phyloP scores from a whole-genome alignment of 352 stramenopile species.

The Globisporangium middletonii region DNA sequence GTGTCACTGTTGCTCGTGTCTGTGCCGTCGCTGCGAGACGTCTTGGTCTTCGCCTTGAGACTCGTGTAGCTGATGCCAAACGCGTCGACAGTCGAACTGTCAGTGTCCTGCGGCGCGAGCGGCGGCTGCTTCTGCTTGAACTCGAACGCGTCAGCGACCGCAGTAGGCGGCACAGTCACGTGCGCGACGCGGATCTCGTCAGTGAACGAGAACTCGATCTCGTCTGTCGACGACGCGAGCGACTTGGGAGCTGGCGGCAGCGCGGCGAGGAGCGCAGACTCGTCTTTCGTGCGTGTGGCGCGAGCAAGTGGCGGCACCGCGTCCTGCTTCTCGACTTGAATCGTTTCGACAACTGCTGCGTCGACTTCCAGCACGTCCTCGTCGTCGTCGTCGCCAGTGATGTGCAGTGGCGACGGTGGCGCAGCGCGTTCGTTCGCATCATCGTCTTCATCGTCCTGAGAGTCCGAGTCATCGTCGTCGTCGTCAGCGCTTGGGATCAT shows the following conservation, averaged over 20 bases:
- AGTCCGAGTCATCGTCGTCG: slow-evolving; percentile 12
- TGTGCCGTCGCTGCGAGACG: neutral
- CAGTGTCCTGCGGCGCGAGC: slow-evolving; percentile 6
- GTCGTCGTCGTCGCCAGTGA: slow-evolving; percentile 23
- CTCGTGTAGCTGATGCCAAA: slow-evolving; percentile 70
- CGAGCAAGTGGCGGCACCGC: neutral
- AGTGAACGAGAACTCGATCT: slow-evolving; percentile 16
- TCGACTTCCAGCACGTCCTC: slow-evolving; percentile 52
- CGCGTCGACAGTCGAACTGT: slow-evolving; percentile 9
- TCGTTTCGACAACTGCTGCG: slow-evolving; percentile 20
- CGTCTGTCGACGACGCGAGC: slow-evolving; percentile 2
- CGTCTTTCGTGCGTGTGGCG: neutral
- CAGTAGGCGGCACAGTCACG: slow-evolving; percentile 19
- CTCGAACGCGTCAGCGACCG: slow-evolving; percentile 6
- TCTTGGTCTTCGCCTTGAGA: slow-evolving; percentile 22
- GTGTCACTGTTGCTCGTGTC: slow-evolving; percentile 5
- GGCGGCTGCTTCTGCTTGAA: slow-evolving; percentile 14
- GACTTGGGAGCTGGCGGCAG: slow-evolving; percentile 1
- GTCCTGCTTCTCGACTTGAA: slow-evolving; percentile 8
- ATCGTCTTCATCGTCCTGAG: slow-evolving; percentile 27
- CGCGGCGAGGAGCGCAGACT: slow-evolving; percentile 1
- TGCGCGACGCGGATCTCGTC: slow-evolving; percentile 31
- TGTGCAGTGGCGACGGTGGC: slow-evolving; percentile 12
- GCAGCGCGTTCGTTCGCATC: slow-evolving; percentile 8
- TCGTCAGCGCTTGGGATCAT: slow-evolving; percentile 11